Evolutionary conservation across 352 stramenopile genomes (phyloP).

Genomic region (Phytophthora citrophthora): DNA sequence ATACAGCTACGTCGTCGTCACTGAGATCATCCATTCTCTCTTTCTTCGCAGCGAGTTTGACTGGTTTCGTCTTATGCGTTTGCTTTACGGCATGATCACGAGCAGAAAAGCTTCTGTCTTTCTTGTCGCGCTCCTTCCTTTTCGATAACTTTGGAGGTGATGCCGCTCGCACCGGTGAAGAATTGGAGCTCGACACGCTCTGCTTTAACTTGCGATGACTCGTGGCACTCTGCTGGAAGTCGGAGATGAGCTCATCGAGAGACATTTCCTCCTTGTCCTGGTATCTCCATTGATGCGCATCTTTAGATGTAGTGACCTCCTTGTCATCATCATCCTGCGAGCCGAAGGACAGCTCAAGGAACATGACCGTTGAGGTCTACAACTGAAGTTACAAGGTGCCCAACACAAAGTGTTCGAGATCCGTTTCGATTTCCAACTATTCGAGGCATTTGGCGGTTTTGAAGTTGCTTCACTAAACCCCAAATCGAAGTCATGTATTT

Average conservation of each 20-base stretch:
- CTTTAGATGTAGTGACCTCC: constrained; percentile 1
- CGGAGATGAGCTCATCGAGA: constrained; percentile 60
- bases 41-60: background rate
- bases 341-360: constrained; percentile 41
- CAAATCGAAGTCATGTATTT: background rate
- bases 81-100: background rate
- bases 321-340: constrained; percentile 16
- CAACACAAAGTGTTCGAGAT: background rate
- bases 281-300: constrained; percentile 6
- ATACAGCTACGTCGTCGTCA: constrained; percentile 12
- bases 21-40: constrained; percentile 6
- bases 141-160: constrained; percentile 24
- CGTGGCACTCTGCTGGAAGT: constrained; percentile 48
- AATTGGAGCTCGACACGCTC: background rate
- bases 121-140: constrained; percentile 6
- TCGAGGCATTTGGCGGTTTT: background rate
- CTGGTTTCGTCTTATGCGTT: background rate
- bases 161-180: constrained; percentile 2
- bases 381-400: background rate
- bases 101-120: constrained; percentile 7
- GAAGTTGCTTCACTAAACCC: background rate
- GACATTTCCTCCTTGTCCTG: constrained; percentile 33
- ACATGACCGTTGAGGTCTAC: constrained; percentile 15
- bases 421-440: background rate
- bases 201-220: constrained; percentile 6